Evolutionary conservation across 1,139 yeast genomes (phyloP), one percentile per base, ranked within the genome.

Genomic region (Zygotorulaspora mrakii): DNA sequence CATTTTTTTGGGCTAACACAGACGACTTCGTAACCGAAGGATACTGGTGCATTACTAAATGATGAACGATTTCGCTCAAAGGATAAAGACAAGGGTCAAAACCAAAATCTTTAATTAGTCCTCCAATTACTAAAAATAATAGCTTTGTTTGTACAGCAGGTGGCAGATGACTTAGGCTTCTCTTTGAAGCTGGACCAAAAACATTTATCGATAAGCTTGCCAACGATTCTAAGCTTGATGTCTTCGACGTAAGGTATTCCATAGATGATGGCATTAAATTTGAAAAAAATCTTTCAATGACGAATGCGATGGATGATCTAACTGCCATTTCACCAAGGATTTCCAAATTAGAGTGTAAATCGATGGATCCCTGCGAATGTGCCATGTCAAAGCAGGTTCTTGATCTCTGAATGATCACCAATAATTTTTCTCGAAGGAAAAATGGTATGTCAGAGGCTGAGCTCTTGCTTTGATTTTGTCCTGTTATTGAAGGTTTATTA

Each of bases 71-170:
- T 48, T 82, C 88, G 48, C 85, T 74, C 25, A 85, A 57, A 2
- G 83, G 81, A 43, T 71, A 69, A 49, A 82, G 64, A 17, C 80
- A 70, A 1, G 72, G 62, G 54, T 85, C 88, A 56, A 85, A 83
- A 1, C 94, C 94, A 65, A 81, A 85, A 60, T 84, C 94, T 52
- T 79, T 81, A 26, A 82, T 73, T 47, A 88, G 75, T 11, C 81
- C 78, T 2, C 94, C 94, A 18, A 85, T 55, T 17, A 82, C 59
- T 20, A 81, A 73, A 50, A 73, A 73, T 33, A 85, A 66, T 12
- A 57, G 31, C 35, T 55, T 54, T 14, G 55, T 29, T 39, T 59
- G 55, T 14, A 48, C 50, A 11, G 46, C 46, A 9, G 35, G 35
- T 5, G 56, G 50, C 35, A 57, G 26, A 28, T 39, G 46, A n/a